Evolutionary conservation across 2,329 filamentous ascomycete genomes (phyloP).

Genomic region (Blastomyces emzantsi): DNA sequence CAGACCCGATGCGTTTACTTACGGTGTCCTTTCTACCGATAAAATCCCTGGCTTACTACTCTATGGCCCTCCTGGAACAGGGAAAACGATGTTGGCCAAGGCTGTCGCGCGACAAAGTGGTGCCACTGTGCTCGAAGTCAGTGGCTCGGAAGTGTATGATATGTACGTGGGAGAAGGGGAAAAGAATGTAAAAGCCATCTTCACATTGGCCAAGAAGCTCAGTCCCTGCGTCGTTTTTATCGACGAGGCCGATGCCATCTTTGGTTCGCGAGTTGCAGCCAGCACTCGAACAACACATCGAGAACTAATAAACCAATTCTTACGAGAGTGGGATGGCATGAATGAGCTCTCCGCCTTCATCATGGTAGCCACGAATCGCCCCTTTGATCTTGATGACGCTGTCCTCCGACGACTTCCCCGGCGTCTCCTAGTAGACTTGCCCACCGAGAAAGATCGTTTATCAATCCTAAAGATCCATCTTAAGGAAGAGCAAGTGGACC

Average conservation of each 20-base stretch:
- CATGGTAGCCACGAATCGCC: constrained; percentile 95
- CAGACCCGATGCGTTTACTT: constrained; percentile 89
- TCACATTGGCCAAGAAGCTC: constrained; percentile 82
- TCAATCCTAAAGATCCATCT: constrained; percentile 44
- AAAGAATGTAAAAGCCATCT: constrained; percentile 90
- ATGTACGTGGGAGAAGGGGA: constrained; percentile 96
- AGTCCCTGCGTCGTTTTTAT: constrained; percentile 92
- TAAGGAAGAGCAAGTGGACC: constrained; percentile 38
- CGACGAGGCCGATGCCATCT: constrained; percentile 89
- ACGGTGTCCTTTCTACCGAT: constrained; percentile 84
- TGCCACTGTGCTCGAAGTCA: constrained; percentile 71
- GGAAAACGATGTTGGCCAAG: constrained; percentile 55
- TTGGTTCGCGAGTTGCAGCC: constrained; percentile 60
- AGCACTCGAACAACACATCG: constrained; percentile 63
- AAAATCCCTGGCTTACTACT: constrained; percentile 82
- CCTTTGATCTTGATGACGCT: constrained; percentile 75
- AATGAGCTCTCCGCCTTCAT: constrained; percentile 78
- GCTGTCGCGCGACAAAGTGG: constrained; percentile 56
- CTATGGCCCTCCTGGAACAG: constrained; percentile 71
- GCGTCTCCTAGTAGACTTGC: constrained; percentile 43
- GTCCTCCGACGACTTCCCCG: constrained; percentile 44
- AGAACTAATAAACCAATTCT: constrained; percentile 92
- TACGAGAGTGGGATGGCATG: constrained; percentile 95
- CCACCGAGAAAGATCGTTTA: constrained; percentile 37
- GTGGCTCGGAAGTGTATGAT: constrained; percentile 84